phyloP scores from a whole-genome alignment of 192 early-diverging fungal genomes.

The Backusella mclennaniae region DNA sequence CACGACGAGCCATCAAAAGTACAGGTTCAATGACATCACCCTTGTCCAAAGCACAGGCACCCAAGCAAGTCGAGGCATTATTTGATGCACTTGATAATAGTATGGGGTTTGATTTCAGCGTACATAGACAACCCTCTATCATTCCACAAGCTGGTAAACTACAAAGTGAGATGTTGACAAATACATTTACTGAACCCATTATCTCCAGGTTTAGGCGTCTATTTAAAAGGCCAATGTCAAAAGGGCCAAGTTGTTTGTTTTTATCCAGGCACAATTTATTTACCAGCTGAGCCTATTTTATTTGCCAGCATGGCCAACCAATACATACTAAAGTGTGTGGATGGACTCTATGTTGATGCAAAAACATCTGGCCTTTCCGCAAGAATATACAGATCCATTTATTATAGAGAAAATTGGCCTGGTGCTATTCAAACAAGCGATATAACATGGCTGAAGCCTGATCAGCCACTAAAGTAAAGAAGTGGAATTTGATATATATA shows the following conservation, averaged over 20 bases:
- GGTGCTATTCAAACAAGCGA: slow-evolving; percentile 42
- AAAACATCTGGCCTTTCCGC: slow-evolving; percentile 41
- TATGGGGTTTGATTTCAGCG: neutral
- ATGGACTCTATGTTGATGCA: slow-evolving; percentile 45
- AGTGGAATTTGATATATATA: neutral
- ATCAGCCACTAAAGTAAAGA: slow-evolving; percentile 18
- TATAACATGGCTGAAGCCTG: slow-evolving; percentile 38
- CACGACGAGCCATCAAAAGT: neutral
- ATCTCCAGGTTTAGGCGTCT: slow-evolving; percentile 23
- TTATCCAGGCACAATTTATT: slow-evolving; percentile 40
- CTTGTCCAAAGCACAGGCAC: neutral
- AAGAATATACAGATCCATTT: slow-evolving; percentile 36
- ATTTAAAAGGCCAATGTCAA: slow-evolving; percentile 14
- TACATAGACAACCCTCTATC: neutral
- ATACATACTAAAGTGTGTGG: slow-evolving; percentile 48
- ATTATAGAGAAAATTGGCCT: slow-evolving; percentile 46
- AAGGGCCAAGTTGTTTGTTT: slow-evolving; percentile 26
- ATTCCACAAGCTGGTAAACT: slow-evolving; percentile 15
- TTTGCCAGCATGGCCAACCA: slow-evolving; percentile 43
- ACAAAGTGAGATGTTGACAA: neutral
- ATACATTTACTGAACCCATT: neutral
- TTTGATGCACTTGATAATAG: neutral
- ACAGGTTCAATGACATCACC: neutral
- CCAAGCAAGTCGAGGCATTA: slow-evolving; percentile 2
- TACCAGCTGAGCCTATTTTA: slow-evolving; percentile 43